These are phyloP conservation scores for Alisma plantagoaquatica DNA, from an alignment of 106 monocot species.

Conservation along the genomic window DNA sequence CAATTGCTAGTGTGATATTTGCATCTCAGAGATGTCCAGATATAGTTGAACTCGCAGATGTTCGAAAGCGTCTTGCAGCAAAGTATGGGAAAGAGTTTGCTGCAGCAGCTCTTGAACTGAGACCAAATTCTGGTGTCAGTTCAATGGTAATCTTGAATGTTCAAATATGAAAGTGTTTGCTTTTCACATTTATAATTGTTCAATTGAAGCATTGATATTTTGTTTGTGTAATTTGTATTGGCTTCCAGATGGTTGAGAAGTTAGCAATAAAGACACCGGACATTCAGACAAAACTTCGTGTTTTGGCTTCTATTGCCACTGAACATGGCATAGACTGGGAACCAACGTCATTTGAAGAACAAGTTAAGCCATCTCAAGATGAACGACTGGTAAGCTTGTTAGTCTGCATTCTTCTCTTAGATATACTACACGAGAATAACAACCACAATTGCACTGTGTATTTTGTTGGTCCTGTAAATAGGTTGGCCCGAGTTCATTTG, in stretches of 20 bases:
- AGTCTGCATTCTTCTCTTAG: neutral
- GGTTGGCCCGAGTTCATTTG: constrained; percentile 38
- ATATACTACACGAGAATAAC: neutral
- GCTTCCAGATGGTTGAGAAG: constrained; percentile 62
- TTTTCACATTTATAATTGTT: neutral
- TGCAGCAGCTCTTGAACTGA: constrained; percentile 58
- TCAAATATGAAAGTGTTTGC: neutral
- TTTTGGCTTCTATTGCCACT: constrained; percentile 47
- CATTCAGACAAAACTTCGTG: constrained; percentile 44
- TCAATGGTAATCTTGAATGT: constrained; percentile 34
- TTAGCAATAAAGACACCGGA: constrained; percentile 66
- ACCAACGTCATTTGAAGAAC: constrained; percentile 44
- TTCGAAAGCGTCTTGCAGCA: constrained; percentile 50
- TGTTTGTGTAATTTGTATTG: neutral
- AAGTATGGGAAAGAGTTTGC: constrained; percentile 95
- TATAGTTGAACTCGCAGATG: constrained; percentile 68
- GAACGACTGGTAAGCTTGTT: constrained; percentile 43
- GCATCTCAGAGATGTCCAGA: constrained; percentile 88
- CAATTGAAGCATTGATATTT: neutral
- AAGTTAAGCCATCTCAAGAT: constrained; percentile 31
- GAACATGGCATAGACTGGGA: constrained; percentile 76
- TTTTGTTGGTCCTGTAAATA: constrained; percentile 11
- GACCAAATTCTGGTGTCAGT: constrained; percentile 79
- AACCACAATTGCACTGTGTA: neutral
- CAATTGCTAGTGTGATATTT: constrained; percentile 82